phyloP scores from a whole-genome alignment of 352 stramenopile genomes.

The Phytophthora megakarya region DNA sequence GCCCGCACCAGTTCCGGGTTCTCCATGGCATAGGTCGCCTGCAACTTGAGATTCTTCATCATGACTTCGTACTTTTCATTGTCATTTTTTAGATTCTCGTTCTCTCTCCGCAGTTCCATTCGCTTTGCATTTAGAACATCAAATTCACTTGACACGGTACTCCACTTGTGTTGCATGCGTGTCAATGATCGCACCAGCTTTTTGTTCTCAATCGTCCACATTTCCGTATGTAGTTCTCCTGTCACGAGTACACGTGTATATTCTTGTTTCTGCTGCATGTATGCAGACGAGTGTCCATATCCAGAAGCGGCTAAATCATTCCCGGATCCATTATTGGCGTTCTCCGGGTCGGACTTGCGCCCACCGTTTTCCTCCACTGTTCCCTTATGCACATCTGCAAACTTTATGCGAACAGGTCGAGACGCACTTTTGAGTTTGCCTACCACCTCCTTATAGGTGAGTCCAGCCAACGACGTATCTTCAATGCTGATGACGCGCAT shows the following conservation, averaged over 20 bases:
- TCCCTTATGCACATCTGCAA: conserved; percentile 81
- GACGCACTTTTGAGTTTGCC: conserved; percentile 74
- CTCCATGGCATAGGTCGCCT: conserved; percentile 70
- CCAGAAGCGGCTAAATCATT: conserved; percentile 18
- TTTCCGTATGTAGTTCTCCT: conserved; percentile 82
- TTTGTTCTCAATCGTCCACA: conserved; percentile 87
- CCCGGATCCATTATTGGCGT: conserved; percentile 11
- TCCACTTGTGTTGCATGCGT: conserved; percentile 71
- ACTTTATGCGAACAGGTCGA: conserved; percentile 76
- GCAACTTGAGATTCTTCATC: conserved; percentile 84
- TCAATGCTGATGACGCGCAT: conserved; percentile 88
- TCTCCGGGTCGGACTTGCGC: conserved; percentile 43
- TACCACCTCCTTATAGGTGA: conserved; percentile 87
- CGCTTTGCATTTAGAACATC: conserved; percentile 65
- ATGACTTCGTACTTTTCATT: conserved; percentile 77
- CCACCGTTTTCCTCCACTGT: conserved; percentile 75
- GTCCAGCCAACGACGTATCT: conserved; percentile 62
- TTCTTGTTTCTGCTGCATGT: conserved; percentile 80
- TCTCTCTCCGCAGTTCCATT: conserved; percentile 72
- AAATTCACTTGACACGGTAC: conserved; percentile 71
- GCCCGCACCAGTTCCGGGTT: conserved; percentile 81
- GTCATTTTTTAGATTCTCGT: conserved; percentile 70
- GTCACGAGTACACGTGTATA: conserved; percentile 82
- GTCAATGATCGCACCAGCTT: conserved; percentile 67
- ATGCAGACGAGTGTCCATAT: conserved; percentile 56